Conservation (phyloP, 805 yeast genomes). For the Candida xiaguanensis region DNA sequence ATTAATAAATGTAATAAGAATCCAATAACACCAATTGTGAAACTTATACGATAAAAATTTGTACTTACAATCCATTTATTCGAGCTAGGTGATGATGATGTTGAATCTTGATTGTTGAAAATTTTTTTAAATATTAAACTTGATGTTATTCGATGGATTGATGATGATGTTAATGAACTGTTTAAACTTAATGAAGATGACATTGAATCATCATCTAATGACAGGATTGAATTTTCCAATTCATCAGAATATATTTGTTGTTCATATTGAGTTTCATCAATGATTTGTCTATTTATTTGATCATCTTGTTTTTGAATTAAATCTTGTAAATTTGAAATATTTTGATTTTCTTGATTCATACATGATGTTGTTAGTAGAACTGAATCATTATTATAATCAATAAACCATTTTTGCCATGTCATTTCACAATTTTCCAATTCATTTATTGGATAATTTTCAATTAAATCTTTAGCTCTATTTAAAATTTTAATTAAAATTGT, state of each 20-base stretch:
- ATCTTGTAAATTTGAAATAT: conserved; percentile 8
- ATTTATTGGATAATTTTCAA: conserved; percentile 22
- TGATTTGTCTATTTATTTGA: conserved; percentile 26
- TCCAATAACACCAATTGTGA: conserved; percentile 39
- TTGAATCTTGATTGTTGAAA: conserved; percentile 13
- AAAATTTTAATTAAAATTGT: conserved; percentile 23
- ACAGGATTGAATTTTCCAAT: conserved; percentile 16
- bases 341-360: conserved; percentile 9
- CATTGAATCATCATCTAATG: conserved; percentile 11
- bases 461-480: conserved; percentile 21
- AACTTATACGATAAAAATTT: conserved; percentile 29
- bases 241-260: conserved; percentile 10
- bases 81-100: too few relatives aligned
- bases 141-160: conserved; percentile 25
- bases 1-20: conserved; percentile 32
- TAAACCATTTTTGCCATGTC: conserved; percentile 32
- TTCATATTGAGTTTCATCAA: conserved; percentile 23
- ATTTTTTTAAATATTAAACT: conserved; percentile 28
- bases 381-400: conserved; percentile 28
- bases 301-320: conserved; percentile 26
- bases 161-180: conserved; percentile 22
- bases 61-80: conserved; percentile 11
- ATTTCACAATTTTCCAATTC: conserved; percentile 15
- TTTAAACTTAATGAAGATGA: conserved; percentile 33
- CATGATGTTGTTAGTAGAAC: conserved; percentile 33